Evolutionary conservation across 1,284 basidiomycete species (phyloP).

Genomic region (Tylopilus sp.): DNA sequence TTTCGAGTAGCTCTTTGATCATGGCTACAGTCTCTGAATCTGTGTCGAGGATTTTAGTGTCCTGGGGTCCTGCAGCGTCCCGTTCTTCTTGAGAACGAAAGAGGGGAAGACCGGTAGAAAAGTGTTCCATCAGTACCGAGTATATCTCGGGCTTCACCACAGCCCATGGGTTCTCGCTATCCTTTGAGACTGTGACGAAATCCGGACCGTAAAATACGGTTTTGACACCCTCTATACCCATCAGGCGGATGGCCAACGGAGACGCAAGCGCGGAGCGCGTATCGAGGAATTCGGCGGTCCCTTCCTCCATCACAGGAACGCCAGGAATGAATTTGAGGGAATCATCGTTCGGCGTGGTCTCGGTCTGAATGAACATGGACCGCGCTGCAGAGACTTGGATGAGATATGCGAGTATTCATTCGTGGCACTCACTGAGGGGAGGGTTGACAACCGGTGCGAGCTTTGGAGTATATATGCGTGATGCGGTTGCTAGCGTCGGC

Average conservation of each 20-base stretch:
- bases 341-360: constrained; percentile 95
- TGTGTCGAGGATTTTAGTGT: constrained; percentile 92
- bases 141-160: constrained; percentile 98
- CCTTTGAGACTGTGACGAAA: constrained; percentile 95
- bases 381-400: constrained; percentile 48
- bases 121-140: constrained; percentile 96
- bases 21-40: constrained; percentile 98
- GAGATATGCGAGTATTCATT: neutral
- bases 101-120: constrained; percentile 81
- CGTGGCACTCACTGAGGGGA: constrained; percentile 25
- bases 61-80: constrained; percentile 81
- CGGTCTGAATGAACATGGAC: constrained; percentile 96
- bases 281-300: constrained; percentile 92
- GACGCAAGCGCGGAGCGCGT: constrained; percentile 78
- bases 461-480: constrained; percentile 27
- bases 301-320: constrained; percentile 78
- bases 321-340: constrained; percentile 98
- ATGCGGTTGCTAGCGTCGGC: constrained; percentile 36
- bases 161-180: constrained; percentile 80
- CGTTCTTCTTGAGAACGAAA: constrained; percentile 78
- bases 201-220: constrained; percentile 95
- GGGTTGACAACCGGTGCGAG: constrained; percentile 10
- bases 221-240: constrained; percentile 88
- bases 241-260: constrained; percentile 87
- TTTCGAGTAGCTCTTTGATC: constrained; percentile 97